Evolutionary conservation across 2,329 filamentous ascomycete species (phyloP), one percentile per base, ranked within the genome.

Genomic region (Apiospora arundinis): DNA sequence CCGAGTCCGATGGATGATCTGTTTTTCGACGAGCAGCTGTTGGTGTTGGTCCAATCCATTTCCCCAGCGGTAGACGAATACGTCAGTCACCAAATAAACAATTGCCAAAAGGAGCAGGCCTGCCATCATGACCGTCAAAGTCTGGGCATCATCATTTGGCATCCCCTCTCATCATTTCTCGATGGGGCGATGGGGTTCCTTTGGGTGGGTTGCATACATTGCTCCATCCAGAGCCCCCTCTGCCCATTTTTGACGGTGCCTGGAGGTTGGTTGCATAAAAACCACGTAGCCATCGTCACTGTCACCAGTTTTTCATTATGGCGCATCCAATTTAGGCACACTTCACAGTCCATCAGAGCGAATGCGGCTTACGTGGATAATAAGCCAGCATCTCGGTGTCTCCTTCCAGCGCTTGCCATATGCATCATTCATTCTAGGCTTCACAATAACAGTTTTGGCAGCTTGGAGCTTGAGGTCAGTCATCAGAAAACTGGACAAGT

Each of bases 201-300:
- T 21, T n/a, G 52, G 52, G 56, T 63, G 32, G 56, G 56, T 63
- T 63, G 45, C 45, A 48, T 48, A 40, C 56, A 63, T 63, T 63
- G 56, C 52, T n/a, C 52, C 52, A 11, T 18, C 49, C 52, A 60
- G 28, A 45, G 42, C 42, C 32, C 56, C 32, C 32, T 32, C 32
- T 32, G 32, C 32, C 32, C 32, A 32, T 63, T 18, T 21, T 40
- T 4, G n/a, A 28, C 56, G 18, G 14, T 63, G 56, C 25, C 28
- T 60, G 52, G 28, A 60, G 28, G 28, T 4, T 60, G 52, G 18
- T 9, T 37, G 52, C 52, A 60, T 60, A 60, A 60, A 32, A 56
- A 32, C 28, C 25, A 56, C 28, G 49, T 21, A 32, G 25, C 28
- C 32, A 37, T 60, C 52, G 52, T 60, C 25, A 37, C 25, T 32